These are phyloP conservation scores for Ogataea angusta DNA, from an alignment of 805 yeast genomes.

Conservation along the genomic window DNA sequence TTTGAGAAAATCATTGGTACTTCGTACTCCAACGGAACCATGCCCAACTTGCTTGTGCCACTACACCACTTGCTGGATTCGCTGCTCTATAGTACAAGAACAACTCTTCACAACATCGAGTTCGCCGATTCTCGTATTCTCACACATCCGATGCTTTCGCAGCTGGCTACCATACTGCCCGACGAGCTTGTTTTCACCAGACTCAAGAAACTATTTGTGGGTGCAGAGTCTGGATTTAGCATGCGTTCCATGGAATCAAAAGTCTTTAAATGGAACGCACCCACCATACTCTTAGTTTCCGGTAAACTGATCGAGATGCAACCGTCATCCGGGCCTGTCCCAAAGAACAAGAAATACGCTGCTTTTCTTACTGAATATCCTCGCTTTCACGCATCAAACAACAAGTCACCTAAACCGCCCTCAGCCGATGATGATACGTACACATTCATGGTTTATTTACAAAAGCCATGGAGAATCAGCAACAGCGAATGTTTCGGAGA, in stretches of 20 bases:
- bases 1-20: conserved; percentile 33
- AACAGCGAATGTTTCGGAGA: conserved; percentile 74
- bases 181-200: conserved; percentile 42
- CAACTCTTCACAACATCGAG: conserved; percentile 2
- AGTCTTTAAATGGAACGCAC: conserved; percentile 87
- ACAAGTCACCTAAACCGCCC: conserved; percentile 10
- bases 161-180: conserved; percentile 37
- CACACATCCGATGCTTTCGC: conserved; percentile 35
- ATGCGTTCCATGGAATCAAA: conserved; percentile 82
- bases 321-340: conserved; percentile 20
- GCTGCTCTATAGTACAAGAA: conserved; percentile 30
- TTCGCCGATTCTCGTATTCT: conserved; percentile 37
- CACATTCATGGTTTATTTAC: conserved; percentile 61
- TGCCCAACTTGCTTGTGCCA: conserved; percentile 45
- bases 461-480: conserved; percentile 74
- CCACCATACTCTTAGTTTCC: conserved; percentile 65
- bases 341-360: conserved; percentile 45
- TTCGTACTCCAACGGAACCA: conserved; percentile 21
- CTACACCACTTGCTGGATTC: conserved; percentile 42
- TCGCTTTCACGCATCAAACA: conserved; percentile 30
- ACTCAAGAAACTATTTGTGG: conserved; percentile 62
- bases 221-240: conserved; percentile 79
- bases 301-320: conserved; percentile 50
- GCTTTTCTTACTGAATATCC: conserved; percentile 51
- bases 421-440: conserved; percentile 34